Percentiles rank a stretch among this genome's conserved stretches.
Evolutionary conservation across 2,329 filamentous ascomycete species (phyloP).

Genomic region (Monilinia laxa): DNA sequence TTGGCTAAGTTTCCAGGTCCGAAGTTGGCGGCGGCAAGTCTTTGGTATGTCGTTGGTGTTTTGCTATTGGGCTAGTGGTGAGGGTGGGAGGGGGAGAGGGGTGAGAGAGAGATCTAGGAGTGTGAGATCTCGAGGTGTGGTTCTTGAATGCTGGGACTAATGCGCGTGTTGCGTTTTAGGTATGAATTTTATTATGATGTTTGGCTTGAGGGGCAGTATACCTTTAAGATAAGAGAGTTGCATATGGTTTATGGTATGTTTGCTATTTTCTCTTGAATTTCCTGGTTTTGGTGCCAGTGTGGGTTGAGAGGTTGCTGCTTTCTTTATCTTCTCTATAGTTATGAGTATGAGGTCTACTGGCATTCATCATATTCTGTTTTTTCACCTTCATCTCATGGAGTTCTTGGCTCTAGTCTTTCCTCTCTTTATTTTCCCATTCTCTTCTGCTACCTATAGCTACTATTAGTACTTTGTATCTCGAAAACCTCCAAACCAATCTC

Average conservation of each 20-base stretch:
- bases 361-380: no score
- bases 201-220: conserved; percentile 9
- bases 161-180: not conserved
- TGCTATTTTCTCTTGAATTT: not conserved
- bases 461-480: not conserved
- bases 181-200: conserved; percentile 22
- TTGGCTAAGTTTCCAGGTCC: conserved; percentile 19
- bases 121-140: no score
- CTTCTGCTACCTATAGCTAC: not conserved
- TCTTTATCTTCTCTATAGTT: not conserved
- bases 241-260: conserved; percentile 17
- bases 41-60: conserved; percentile 3
- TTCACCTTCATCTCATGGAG: not conserved
- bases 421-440: not conserved
- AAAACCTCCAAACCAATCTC: not conserved
- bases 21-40: conserved; percentile 13
- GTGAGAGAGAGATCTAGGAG: no score
- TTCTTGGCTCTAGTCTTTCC: no score
- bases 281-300: no score
- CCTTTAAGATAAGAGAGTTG: conserved; percentile 16
- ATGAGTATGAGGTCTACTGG: not conserved
- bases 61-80: not conserved
- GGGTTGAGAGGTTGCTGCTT: not conserved
- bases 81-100: no score
- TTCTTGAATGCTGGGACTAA: not conserved